Conservation (phyloP, 768 basidiomycete genomes). For the Trichaptum fuscoviolaceum region DNA sequence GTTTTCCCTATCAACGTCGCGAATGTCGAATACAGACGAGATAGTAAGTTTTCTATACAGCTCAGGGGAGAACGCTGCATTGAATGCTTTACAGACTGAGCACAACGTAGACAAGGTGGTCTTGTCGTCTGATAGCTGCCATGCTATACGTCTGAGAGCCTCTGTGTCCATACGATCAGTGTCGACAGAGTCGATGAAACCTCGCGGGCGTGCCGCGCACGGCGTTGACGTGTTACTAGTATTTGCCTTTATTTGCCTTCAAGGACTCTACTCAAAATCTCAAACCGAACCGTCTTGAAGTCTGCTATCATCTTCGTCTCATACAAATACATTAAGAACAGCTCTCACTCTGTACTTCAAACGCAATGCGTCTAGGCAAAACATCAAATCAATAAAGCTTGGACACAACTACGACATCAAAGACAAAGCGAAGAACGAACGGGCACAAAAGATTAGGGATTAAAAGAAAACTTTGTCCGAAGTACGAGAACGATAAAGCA, state of each 20-base stretch:
- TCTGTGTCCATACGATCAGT: neutral
- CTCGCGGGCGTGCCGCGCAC: too few relatives aligned
- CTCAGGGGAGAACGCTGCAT: neutral
- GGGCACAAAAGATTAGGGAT: neutral
- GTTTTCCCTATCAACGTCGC: neutral
- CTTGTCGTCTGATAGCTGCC: neutral
- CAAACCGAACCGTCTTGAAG: too few relatives aligned
- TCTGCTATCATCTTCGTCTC: too few relatives aligned
- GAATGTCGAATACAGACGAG: slow-evolving; percentile 1
- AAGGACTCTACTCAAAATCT: too few relatives aligned
- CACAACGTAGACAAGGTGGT: neutral
- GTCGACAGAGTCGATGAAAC: too few relatives aligned
- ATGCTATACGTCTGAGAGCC: neutral
- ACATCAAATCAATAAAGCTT: neutral
- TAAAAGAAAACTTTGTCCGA: neutral
- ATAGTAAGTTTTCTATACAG: neutral
- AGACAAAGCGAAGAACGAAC: neutral
- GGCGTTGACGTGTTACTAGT: neutral
- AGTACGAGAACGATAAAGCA: too few relatives aligned
- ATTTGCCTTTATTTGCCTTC: neutral
- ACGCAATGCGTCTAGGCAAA: neutral
- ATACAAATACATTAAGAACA: neutral
- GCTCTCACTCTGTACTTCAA: neutral
- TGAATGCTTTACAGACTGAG: neutral
- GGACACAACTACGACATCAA: neutral